These are phyloP conservation scores for Xylariales sp. DNA, from an alignment of 2,329 filamentous ascomycete species.

Conservation along the genomic window DNA sequence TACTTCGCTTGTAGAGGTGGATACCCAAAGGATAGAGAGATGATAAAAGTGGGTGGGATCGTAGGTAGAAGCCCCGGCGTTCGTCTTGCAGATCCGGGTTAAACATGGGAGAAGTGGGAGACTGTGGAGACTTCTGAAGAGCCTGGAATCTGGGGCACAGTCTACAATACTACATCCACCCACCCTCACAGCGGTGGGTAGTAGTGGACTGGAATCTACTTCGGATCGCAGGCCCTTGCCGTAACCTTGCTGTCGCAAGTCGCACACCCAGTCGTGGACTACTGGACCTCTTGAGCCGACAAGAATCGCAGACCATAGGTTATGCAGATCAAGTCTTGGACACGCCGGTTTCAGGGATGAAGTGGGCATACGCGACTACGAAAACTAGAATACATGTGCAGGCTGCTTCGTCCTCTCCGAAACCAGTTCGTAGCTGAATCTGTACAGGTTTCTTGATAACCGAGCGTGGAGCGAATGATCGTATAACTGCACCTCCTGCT, in stretches of 20 bases:
- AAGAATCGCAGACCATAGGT: background rate
- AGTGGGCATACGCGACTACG: background rate
- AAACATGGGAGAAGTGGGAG: constrained; percentile 23
- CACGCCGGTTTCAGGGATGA: background rate
- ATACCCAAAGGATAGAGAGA: constrained; percentile 15
- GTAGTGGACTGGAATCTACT: constrained; percentile 18
- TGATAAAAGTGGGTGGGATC: constrained; percentile 14
- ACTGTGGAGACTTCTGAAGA: constrained; percentile 21
- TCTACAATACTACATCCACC: constrained; percentile 24
- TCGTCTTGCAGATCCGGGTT: constrained; percentile 26
- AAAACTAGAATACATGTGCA: background rate
- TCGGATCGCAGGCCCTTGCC: constrained; percentile 33
- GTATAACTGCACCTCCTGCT: too few species aligned
- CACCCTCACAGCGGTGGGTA: constrained; percentile 15
- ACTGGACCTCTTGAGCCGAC: background rate
- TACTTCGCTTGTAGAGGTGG: constrained; percentile 44
- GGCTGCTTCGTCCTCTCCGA: too few species aligned
- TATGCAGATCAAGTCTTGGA: constrained; percentile 3
- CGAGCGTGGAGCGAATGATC: too few species aligned
- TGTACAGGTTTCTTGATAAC: too few species aligned
- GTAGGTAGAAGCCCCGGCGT: constrained; percentile 23
- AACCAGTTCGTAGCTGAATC: background rate
- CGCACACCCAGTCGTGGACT: constrained; percentile 1
- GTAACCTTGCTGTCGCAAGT: constrained; percentile 21
- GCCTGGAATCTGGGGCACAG: constrained; percentile 22